A percentile compares a stretch with the other conserved stretches of the same genome.
These are phyloP conservation scores for Zygoascus biomembranicola DNA, from an alignment of 805 yeast species.

Conservation along the genomic window DNA sequence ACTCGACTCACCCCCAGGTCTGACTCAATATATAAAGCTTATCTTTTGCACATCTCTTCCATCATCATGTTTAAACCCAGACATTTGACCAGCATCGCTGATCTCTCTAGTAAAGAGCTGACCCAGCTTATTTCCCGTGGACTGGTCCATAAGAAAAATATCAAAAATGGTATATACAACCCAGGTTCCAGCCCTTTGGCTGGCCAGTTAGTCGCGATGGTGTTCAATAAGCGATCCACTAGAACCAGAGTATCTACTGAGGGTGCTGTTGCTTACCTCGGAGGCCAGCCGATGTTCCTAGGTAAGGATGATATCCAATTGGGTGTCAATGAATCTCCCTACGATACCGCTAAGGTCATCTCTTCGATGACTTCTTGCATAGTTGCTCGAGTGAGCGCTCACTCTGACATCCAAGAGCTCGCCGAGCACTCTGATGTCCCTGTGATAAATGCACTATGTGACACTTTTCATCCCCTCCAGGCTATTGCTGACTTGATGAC, in stretches of 20 bases:
- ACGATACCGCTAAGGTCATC: slow-evolving; percentile 81
- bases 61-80: slow-evolving; percentile 32
- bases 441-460: slow-evolving; percentile 88
- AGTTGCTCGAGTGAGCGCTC: slow-evolving; percentile 90
- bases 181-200: slow-evolving; percentile 43
- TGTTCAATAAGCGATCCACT: slow-evolving; percentile 89
- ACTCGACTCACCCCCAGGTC: background rate
- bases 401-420: slow-evolving; percentile 70
- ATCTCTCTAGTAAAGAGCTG: slow-evolving; percentile 67
- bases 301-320: slow-evolving; percentile 95
- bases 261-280: slow-evolving; percentile 88
- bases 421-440: slow-evolving; percentile 80
- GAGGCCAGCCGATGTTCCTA: slow-evolving; percentile 93
- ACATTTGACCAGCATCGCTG: slow-evolving; percentile 77
- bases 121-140: slow-evolving; percentile 67
- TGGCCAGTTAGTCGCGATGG: slow-evolving; percentile 75
- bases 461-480: slow-evolving; percentile 88
- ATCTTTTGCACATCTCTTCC: background rate
- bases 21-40: background rate
- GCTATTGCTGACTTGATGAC: slow-evolving; percentile 89
- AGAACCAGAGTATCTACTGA: slow-evolving; percentile 91
- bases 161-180: slow-evolving; percentile 42
- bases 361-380: slow-evolving; percentile 96
- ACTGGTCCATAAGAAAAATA: slow-evolving; percentile 50
- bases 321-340: slow-evolving; percentile 87